Base-by-base conservation (phyloP, 75 land plant genomes). In the Selaginella tamariscina region DNA sequence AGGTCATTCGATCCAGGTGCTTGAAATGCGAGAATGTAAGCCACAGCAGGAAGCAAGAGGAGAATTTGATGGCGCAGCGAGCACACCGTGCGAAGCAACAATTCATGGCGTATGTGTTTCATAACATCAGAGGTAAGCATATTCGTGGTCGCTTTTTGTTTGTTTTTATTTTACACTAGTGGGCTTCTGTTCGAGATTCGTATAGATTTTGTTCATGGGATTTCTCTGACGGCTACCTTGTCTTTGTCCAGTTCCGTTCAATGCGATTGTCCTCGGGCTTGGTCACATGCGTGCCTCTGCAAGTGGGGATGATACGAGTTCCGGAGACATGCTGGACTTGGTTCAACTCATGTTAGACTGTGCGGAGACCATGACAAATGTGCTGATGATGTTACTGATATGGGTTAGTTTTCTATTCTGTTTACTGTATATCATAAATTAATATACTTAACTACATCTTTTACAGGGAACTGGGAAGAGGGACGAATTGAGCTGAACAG, bases 351-450 rank as follows among this genome's bases (percentile, higher is more conserved):
- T 79, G 81, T 71, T 76, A 22, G 81, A 76, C 56, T 79, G 79
- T 32, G 79, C 81, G 0, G 79, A 76, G 68, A 76, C 81, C 27
- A 79, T 79, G 81, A 79, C 79, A 13, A 76, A 68, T 63, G 75
- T 79, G n/a, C 81, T 54, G 70, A 79, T 64, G 81, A 77, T 72
- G 81, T 79, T 28, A 72, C 79, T 9, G 81, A 79, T 64, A 67
- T 79, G 74, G 81, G 81, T 79, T 24, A 26, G 80, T 64, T 15
- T 39, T 28, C 29, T 21, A 27, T 28, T 15, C 56, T 9, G 23
- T 68, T 32, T 72, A n/a, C 54, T 49, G 13, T 68, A 15, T 29
- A 20, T 24, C 13, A 18, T 2, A 54, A 1, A 21, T 66, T 0
- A 23, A 24, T 0, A 56, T 27, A 15, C 63, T 21, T 71, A 24